These are phyloP conservation scores for Chenopodium album DNA, from an alignment of 148 eudicot species.

Conservation along the genomic window DNA sequence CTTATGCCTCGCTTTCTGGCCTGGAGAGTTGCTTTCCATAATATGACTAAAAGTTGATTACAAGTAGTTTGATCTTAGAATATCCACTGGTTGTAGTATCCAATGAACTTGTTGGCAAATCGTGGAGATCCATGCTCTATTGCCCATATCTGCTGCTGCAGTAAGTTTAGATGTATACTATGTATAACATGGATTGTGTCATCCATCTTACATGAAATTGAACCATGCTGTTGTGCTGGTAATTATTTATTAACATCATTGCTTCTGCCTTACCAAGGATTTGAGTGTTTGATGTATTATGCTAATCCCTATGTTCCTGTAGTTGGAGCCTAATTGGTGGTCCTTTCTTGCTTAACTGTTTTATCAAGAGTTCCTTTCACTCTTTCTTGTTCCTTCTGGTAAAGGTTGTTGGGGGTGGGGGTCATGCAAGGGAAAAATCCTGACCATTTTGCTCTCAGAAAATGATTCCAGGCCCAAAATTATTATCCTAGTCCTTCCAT, in stretches of 20 bases:
- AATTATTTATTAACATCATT: no score
- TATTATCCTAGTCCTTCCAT: not conserved
- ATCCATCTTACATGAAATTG: not conserved
- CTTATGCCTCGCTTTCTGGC: not conserved
- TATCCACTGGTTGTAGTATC: not conserved
- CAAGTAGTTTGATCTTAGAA: not conserved
- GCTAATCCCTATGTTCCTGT: no score
- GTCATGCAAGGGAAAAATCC: not conserved
- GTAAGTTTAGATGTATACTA: not conserved
- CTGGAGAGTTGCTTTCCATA: not conserved
- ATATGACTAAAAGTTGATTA: not conserved
- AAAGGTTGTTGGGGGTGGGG: no score
- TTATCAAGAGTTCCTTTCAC: no score
- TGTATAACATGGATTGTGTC: not conserved
- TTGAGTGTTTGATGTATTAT: no score
- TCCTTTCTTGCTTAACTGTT: no score
- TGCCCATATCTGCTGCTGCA: not conserved
- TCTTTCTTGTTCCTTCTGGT: no score
- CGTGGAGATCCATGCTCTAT: not conserved
- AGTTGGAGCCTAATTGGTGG: no score
- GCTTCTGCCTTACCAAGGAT: no score
- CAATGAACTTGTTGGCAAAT: not conserved
- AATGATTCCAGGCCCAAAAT: not conserved
- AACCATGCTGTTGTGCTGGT: no score
- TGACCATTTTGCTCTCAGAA: not conserved